phyloP scores from a whole-genome alignment of 768 basidiomycete species.

The Termitomyces sp. region DNA sequence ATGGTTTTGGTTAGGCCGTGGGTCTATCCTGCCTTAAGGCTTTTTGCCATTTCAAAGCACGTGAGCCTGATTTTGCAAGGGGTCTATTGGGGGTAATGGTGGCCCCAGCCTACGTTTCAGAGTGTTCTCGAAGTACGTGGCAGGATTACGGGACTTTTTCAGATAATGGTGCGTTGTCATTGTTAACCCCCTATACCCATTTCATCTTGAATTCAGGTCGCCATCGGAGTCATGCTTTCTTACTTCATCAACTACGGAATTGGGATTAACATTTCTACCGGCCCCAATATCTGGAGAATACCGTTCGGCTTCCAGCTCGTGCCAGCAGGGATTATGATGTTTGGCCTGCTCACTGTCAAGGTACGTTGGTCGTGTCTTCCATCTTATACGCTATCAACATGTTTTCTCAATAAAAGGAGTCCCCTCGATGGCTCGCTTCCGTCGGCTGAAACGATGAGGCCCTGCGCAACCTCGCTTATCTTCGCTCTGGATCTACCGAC shows the following conservation, averaged over 20 bases:
- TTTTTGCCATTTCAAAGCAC: too few relatives aligned
- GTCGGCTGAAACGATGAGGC: conserved; percentile 56
- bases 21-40: too few relatives aligned
- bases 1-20: too few relatives aligned
- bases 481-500: conserved; percentile 45
- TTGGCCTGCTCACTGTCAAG: conserved; percentile 68
- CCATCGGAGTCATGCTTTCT: conserved; percentile 81
- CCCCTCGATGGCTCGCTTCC: conserved; percentile 74
- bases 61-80: too few relatives aligned
- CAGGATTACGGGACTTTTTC: conserved; percentile 82
- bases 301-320: conserved; percentile 77
- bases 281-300: conserved; percentile 61
- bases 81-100: too few relatives aligned
- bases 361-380: conserved; percentile 20
- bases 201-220: conserved; percentile 41
- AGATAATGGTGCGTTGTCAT: conserved; percentile 61
- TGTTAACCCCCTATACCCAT: neutral
- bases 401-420: conserved; percentile 45
- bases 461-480: conserved; percentile 58
- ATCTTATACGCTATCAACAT: neutral
- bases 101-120: conserved; percentile 83
- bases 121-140: conserved; percentile 85
- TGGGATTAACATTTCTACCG: conserved; percentile 46
- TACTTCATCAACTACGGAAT: conserved; percentile 79
- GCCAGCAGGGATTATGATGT: conserved; percentile 57